Evolutionary conservation across 352 stramenopile genomes (phyloP), one percentile per base, ranked within the genome.

Genomic region (Blastocystis sp.): DNA sequence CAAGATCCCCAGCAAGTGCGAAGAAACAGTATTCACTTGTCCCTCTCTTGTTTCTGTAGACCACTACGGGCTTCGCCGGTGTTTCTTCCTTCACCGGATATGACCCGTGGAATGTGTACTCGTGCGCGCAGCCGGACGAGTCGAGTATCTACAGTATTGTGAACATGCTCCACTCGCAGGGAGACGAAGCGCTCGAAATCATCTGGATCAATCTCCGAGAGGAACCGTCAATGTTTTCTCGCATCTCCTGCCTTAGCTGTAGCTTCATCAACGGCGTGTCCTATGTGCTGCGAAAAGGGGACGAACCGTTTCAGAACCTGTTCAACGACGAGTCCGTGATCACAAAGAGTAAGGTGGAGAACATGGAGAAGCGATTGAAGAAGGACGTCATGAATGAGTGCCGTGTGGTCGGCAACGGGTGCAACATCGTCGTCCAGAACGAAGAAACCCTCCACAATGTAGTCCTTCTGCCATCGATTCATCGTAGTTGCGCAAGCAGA

Each of bases 141-240:
- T 55, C 45, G 26, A 85, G 74, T 29, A 51, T 85, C 9, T 85
- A 67, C 45, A 51, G 74, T 37, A 63, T 85, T 24, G 26, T 69
- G 21, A 85, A 61, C n/a, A 85, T 85, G 74, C 45, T 85, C 10
- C 51, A 69, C 70, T 50, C 31, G 13, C 24, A 41, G 10, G 74
- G 74, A 19, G 55, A 85, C 45, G 74, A 85, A 37, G 24, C 60
- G 12, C 31, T 85, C 24, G 74, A 85, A 1, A 62, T 63, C 2
- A 62, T 85, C 39, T 97, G 94, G 94, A 95, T 96, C 89, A 97
- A 97, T 66, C 90, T 97, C 55, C 93, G 94, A 1, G 94, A 96
- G 91, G 94, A 96, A 91, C 94, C 94, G 24, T 92, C 96, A 10
- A 92, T 96, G 31, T 74, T 50, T 1, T 41, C 24, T 12, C 13